Evolutionary conservation across 2,329 filamentous ascomycete species (phyloP), one percentile per base, ranked within the genome.

Genomic region (Claviceps citrina): DNA sequence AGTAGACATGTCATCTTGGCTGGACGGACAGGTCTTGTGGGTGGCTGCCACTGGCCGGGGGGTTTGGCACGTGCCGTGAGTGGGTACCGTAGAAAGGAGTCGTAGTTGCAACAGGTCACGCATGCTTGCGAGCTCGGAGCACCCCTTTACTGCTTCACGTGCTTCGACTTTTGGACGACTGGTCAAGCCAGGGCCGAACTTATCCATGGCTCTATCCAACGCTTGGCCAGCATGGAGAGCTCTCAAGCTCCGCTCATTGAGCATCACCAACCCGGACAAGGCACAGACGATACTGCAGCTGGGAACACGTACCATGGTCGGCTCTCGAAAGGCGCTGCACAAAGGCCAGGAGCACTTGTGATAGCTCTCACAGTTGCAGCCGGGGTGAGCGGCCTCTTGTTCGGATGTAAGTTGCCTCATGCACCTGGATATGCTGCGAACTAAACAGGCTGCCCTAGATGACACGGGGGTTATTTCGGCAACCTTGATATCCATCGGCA

Each of bases 381-480:
- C 9, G 75, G 77, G 5, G 77, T 81, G 39, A 78, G 74, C 48
- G 78, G 78, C 6, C 62, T 82, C 1, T 53, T 82, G 1, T 81
- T 82, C 60, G 78, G 78, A 51, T 82, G 76, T 76, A 56, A 49
- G 73, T 61, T 15, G 33, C 10, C 19, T 33, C 12, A 22, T 27
- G 16, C 12, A 22, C 10, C 9, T 13, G n/a, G 15, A 3, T 20
- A 45, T 31, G 47, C 40, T 19, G 22, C 43, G 31, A 42, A 27
- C 39, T 43, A 33, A 43, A 27, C 39, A 34, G n/a, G 30, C 22
- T 13, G 16, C 32, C 8, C 27, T 43, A 78, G 73, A 78, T 51
- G 76, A 79, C 52, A 80, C 76, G 0, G 76, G 78, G 36, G 78
- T 81, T 13, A 79, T 82, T 41, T 81, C 76, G 25, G 73, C 76